These are phyloP conservation scores for Candida golubevii DNA, from an alignment of 805 yeast species.

Conservation along the genomic window DNA sequence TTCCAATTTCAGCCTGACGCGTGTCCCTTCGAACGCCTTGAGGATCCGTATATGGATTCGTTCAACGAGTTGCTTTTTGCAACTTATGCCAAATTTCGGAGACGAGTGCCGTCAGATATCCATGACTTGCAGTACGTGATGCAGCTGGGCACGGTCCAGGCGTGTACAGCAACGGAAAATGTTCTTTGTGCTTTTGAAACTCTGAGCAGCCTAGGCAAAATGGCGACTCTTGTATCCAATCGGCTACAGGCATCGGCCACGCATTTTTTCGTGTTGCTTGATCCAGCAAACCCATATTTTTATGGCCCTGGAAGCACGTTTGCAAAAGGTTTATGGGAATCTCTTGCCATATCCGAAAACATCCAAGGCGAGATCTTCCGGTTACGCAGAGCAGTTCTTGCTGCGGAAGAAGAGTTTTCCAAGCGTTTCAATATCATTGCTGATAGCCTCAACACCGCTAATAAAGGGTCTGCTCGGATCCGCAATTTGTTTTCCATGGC, in stretches of 20 bases:
- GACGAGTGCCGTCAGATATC: not conserved
- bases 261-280: constrained; percentile 8
- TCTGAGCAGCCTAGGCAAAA: constrained; percentile 7
- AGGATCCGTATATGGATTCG: not conserved
- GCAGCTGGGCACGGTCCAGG: constrained; percentile 4
- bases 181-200: constrained; percentile 9
- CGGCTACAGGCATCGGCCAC: constrained; percentile 10
- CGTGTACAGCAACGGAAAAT: constrained; percentile 6
- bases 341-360: constrained; percentile 1
- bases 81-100: not conserved
- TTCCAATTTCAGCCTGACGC: not conserved
- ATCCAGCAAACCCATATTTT: not conserved
- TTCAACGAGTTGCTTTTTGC: not conserved
- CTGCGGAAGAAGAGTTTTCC: constrained; percentile 3
- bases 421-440: not conserved
- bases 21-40: not conserved
- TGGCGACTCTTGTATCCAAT: constrained; percentile 5
- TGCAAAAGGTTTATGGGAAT: not conserved
- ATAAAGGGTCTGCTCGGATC: not conserved
- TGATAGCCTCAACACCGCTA: not conserved
- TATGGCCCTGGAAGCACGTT: not conserved
- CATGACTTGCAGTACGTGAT: constrained; percentile 1
- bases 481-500: constrained; percentile 1
- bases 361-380: constrained; percentile 3
- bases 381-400: not conserved